These are phyloP conservation scores for Periconia sp. DNA, from an alignment of 2,329 filamentous ascomycete species.

Conservation along the genomic window DNA sequence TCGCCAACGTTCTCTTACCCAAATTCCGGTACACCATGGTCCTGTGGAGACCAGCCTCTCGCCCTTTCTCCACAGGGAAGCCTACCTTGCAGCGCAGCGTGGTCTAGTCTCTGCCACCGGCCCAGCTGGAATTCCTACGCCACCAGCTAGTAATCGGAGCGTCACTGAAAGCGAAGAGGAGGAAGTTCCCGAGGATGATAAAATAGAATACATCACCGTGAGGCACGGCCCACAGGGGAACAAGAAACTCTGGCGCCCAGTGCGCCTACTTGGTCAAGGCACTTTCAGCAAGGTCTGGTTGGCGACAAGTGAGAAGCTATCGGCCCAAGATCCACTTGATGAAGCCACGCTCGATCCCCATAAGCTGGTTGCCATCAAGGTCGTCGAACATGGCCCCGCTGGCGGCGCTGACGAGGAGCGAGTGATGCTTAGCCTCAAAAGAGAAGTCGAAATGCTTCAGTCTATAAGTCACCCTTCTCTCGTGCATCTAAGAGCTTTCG, in stretches of 20 bases:
- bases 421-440: slow-evolving; percentile 88
- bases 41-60: slow-evolving; percentile 55
- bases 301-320: slow-evolving; percentile 73
- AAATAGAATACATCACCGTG: slow-evolving; percentile 49
- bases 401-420: slow-evolving; percentile 92
- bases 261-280: slow-evolving; percentile 83
- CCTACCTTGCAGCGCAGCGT: slow-evolving; percentile 75
- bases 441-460: slow-evolving; percentile 93
- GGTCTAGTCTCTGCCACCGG: slow-evolving; percentile 67
- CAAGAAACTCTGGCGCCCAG: slow-evolving; percentile 78
- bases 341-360: slow-evolving; percentile 63
- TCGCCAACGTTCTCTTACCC: slow-evolving; percentile 70
- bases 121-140: slow-evolving; percentile 61
- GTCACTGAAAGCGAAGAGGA: slow-evolving; percentile 58
- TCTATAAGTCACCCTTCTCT: slow-evolving; percentile 85
- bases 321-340: slow-evolving; percentile 44
- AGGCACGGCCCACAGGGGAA: slow-evolving; percentile 62
- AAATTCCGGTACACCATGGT: slow-evolving; percentile 39
- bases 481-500: slow-evolving; percentile 90
- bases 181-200: slow-evolving; percentile 47
- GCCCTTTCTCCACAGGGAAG: slow-evolving; percentile 69
- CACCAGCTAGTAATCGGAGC: slow-evolving; percentile 67
- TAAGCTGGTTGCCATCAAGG: slow-evolving; percentile 88
- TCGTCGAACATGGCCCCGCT: slow-evolving; percentile 91
- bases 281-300: slow-evolving; percentile 95